phyloP scores from a whole-genome alignment of 2,329 filamentous ascomycete species.

The Amauroascus niger region DNA sequence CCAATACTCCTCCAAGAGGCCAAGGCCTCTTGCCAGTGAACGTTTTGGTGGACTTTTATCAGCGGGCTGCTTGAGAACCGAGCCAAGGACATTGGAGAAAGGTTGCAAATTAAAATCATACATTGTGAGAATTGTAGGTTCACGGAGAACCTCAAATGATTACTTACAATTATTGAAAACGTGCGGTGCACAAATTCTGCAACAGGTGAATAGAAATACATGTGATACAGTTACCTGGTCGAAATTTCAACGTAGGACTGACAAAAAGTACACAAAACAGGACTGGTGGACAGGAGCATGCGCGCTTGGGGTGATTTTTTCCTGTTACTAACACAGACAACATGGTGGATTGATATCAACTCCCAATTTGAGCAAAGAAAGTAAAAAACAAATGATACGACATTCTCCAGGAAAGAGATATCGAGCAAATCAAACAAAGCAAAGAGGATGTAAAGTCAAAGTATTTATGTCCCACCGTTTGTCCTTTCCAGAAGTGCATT shows the following conservation, averaged over 20 bases:
- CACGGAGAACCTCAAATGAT: neutral
- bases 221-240: neutral
- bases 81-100: no score
- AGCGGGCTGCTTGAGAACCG: no score
- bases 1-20: no score
- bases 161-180: neutral
- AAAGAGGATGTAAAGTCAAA: neutral
- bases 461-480: slow-evolving; percentile 22
- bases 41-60: no score
- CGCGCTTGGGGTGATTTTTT: neutral
- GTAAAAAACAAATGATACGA: neutral
- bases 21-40: no score
- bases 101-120: neutral
- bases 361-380: no score
- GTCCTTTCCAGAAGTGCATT: slow-evolving; percentile 32
- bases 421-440: neutral
- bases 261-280: neutral
- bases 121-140: no score
- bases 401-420: neutral
- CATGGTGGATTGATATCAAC: no score
- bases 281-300: neutral
- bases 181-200: neutral
- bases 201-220: neutral
- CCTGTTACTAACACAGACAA: no score
- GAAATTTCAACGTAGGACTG: neutral